Evolutionary conservation across 805 yeast genomes (phyloP).

Genomic region (Yarrowia osloensis): DNA sequence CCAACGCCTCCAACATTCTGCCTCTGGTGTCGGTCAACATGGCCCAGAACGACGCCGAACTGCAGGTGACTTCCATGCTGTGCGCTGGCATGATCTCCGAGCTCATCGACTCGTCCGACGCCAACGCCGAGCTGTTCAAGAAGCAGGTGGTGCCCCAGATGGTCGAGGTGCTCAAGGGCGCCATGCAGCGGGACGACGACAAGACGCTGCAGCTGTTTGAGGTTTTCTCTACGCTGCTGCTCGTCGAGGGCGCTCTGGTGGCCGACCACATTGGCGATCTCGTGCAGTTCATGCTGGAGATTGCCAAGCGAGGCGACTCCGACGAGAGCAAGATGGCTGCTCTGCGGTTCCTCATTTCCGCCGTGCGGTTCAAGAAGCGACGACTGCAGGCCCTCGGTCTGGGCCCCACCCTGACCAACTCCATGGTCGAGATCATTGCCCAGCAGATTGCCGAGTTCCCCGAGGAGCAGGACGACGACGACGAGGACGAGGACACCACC

Average conservation of each 20-base stretch:
- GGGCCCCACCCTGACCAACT: slow-evolving; percentile 75
- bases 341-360: slow-evolving; percentile 77
- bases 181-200: slow-evolving; percentile 71
- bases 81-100: slow-evolving; percentile 61
- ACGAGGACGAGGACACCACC: slow-evolving; percentile 87
- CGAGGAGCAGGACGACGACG: slow-evolving; percentile 86
- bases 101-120: slow-evolving; percentile 54
- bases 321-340: slow-evolving; percentile 83
- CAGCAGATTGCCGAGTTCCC: slow-evolving; percentile 76
- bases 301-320: slow-evolving; percentile 63
- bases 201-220: slow-evolving; percentile 76
- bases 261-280: slow-evolving; percentile 73
- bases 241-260: slow-evolving; percentile 73
- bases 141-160: slow-evolving; percentile 68
- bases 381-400: slow-evolving; percentile 77
- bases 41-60: slow-evolving; percentile 64
- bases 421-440: slow-evolving; percentile 74
- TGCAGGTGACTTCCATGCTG: slow-evolving; percentile 80
- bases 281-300: slow-evolving; percentile 63
- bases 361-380: slow-evolving; percentile 75
- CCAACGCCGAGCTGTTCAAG: slow-evolving; percentile 56
- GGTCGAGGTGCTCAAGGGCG: slow-evolving; percentile 77
- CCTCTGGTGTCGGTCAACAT: slow-evolving; percentile 56
- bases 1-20: slow-evolving; percentile 49
- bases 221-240: slow-evolving; percentile 75